These are phyloP conservation scores for Aurantiochytrium sp. DNA, from an alignment of 108 stramenopile species.

Conservation along the genomic window DNA sequence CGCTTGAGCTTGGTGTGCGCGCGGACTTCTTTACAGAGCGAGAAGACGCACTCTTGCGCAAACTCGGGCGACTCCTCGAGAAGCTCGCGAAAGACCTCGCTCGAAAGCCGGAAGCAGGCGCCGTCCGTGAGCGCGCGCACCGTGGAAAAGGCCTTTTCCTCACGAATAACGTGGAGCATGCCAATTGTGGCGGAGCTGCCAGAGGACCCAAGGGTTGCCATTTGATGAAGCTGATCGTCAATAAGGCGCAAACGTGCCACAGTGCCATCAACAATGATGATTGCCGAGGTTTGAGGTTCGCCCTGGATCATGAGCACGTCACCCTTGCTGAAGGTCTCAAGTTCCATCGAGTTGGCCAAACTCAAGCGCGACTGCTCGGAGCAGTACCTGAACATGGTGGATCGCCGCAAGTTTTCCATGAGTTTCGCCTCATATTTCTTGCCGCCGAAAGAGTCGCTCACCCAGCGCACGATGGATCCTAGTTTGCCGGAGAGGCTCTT, in stretches of 20 bases:
- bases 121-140: constrained; percentile 36
- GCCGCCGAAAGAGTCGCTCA: not conserved
- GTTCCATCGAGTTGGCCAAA: not conserved
- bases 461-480: constrained; percentile 14
- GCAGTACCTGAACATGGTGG: constrained; percentile 19
- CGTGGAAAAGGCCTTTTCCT: constrained; percentile 35
- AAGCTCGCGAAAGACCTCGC: constrained; percentile 30
- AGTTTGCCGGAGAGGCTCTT: not conserved
- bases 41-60: constrained; percentile 35
- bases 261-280: constrained; percentile 36
- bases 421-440: not conserved
- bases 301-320: constrained; percentile 40
- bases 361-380: constrained; percentile 7
- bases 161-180: constrained; percentile 31
- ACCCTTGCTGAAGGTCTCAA: not conserved
- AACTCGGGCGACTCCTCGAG: constrained; percentile 27
- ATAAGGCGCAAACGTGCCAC: constrained; percentile 35
- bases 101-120: constrained; percentile 29
- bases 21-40: constrained; percentile 28
- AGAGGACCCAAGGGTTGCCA: constrained; percentile 30
- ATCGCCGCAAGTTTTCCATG: not conserved
- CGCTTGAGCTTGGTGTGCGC: constrained; percentile 22
- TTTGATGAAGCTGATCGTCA: constrained; percentile 41
- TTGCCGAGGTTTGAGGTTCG: constrained; percentile 31
- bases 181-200: constrained; percentile 23